A percentile compares a stretch with the other conserved stretches of the same genome.
phyloP scores from a whole-genome alignment of 2,329 filamentous ascomycete genomes.

The Madurella mycetomatis region DNA sequence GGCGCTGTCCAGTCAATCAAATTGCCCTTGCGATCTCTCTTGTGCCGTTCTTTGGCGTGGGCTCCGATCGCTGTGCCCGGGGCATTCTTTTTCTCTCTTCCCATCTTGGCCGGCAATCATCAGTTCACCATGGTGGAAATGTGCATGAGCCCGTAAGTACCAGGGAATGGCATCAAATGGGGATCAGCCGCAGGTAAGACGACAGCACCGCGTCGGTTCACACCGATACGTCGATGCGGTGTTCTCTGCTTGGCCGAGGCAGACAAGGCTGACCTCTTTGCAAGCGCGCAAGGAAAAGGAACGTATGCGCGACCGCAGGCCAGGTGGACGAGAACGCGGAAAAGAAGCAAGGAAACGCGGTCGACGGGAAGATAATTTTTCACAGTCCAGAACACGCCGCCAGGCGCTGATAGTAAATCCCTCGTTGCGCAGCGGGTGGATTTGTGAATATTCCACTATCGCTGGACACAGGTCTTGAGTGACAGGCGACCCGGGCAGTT shows the following conservation, averaged over 20 bases:
- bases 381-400: background rate
- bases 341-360: slow-evolving; percentile 4
- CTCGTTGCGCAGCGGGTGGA: background rate
- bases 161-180: slow-evolving; percentile 1
- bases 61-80: slow-evolving; percentile 24
- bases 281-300: slow-evolving; percentile 6
- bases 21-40: slow-evolving; percentile 26
- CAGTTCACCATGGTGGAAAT: slow-evolving; percentile 5
- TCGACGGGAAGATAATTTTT: background rate
- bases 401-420: background rate
- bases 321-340: background rate
- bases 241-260: background rate
- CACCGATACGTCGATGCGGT: background rate
- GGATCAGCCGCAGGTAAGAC: background rate
- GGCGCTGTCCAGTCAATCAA: slow-evolving; percentile 26
- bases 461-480: slow-evolving; percentile 1
- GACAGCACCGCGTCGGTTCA: too few species aligned
- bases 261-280: background rate
- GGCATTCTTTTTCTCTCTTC: slow-evolving; percentile 28
- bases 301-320: background rate
- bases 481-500: background rate
- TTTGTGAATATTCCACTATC: slow-evolving; percentile 3
- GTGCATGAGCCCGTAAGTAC: background rate
- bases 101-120: slow-evolving; percentile 25
- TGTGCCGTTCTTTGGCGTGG: slow-evolving; percentile 32